Base-by-base conservation (phyloP, 2,329 filamentous ascomycete genomes). In the Sporothrix inflata region DNA sequence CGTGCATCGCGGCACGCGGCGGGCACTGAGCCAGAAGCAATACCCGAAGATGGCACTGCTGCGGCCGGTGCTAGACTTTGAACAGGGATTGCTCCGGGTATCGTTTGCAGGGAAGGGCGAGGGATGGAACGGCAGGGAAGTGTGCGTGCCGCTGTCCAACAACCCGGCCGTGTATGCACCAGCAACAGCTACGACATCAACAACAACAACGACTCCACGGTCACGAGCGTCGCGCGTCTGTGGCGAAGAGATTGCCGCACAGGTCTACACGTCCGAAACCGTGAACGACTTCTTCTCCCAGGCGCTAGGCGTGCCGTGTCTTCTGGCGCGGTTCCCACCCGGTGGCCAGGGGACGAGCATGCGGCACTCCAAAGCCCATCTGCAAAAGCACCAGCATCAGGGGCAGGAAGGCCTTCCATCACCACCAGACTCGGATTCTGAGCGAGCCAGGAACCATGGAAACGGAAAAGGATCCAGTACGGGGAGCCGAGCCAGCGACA, bases 31-130 rank as follows among this genome's bases (percentile, higher is more conserved):
- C 78, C 95, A 98, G 81, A 99, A 98, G 82, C 87, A 90, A 75
- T 91, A 96, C 78, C 93, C 94, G 2, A 89, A 86, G 45, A 98
- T 99, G 95, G 92, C 93, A 14, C 86, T 98, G 4, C 85, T 99
- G 69, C 87, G 87, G 68, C 95, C 96, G 7, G 80, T 78, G 4
- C 84, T 98, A 53, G 92, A 98, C 77, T 88, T 97, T 72, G 83
- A 87, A 0, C 81, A 80, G 1, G 92, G 92, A 0, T 77, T 91
- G 2, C 82, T 99, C 21, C 85, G 86, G 19, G 85, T 98, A 9
- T 81, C 81, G 6, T 88, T 87, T 74, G 77, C 80, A 14, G 87
- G 83, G 2, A 1, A 71, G 76, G 6, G 72, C 73, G 12, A 42
- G 73, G 3, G 45, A 8, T 73, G 77, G 3, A 75, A 79, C 5